Conservation (phyloP, 495 filamentous ascomycete species). For the Tuber microsphaerosporum region DNA sequence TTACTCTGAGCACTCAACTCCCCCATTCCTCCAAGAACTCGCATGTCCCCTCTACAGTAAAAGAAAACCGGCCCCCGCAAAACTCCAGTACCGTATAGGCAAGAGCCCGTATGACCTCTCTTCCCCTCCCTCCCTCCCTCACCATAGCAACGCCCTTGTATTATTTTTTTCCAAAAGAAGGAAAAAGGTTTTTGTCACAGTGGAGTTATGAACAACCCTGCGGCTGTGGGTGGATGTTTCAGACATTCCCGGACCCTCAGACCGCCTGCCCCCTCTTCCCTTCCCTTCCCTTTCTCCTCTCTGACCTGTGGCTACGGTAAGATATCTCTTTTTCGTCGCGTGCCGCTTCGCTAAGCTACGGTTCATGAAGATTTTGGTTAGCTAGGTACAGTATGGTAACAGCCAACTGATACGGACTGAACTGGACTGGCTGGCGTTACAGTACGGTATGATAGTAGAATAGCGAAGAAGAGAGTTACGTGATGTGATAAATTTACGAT, state of each 20-base stretch:
- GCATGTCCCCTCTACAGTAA: not conserved
- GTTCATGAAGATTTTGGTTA: not conserved
- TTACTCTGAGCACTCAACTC: not conserved
- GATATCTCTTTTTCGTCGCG: not conserved
- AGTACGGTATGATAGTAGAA: not conserved
- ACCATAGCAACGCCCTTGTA: not conserved
- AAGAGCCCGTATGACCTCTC: not conserved
- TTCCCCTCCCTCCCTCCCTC: not conserved
- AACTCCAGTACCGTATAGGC: not conserved
- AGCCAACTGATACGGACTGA: not conserved
- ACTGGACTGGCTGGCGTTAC: not conserved
- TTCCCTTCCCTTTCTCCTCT: not conserved
- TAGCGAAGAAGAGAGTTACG: not conserved
- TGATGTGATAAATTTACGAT: not conserved
- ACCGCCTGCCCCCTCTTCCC: not conserved
- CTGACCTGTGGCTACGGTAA: not conserved
- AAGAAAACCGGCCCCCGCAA: not conserved
- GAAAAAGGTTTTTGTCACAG: not conserved
- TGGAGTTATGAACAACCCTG: not conserved
- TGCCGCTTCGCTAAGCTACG: slow-evolving; percentile 3
- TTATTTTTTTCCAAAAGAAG: not conserved
- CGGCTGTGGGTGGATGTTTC: not conserved
- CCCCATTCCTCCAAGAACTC: not conserved
- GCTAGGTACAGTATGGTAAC: not conserved
- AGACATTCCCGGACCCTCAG: not conserved